These are phyloP conservation scores for Populus alba DNA, from an alignment of 345 rosid species.

Conservation along the genomic window DNA sequence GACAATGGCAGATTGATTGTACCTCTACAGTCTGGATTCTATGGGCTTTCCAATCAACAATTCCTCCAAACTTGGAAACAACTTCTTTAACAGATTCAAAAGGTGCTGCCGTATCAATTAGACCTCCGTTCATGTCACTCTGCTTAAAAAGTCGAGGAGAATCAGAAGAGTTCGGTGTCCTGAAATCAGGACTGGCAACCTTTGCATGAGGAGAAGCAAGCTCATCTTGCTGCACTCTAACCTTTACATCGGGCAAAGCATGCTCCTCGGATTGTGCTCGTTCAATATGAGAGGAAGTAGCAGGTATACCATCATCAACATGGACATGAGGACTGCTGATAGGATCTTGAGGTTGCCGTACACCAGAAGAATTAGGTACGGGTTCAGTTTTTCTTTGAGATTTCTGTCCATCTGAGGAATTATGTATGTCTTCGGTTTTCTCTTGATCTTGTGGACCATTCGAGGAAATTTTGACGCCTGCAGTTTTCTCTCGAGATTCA, in stretches of 20 bases:
- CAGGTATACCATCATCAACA: conserved; percentile 16
- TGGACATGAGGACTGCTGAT: conserved; percentile 7
- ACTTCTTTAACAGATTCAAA: conserved; percentile 93
- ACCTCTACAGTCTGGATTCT: conserved; percentile 79
- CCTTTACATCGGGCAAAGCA: conserved; percentile 35
- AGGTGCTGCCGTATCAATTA: conserved; percentile 81
- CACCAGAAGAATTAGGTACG: background rate
- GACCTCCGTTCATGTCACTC: conserved; percentile 43
- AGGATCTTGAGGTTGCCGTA: conserved; percentile 25
- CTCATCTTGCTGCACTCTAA: conserved; percentile 3
- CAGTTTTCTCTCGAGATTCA: background rate
- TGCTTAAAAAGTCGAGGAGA: background rate
- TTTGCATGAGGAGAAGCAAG: background rate
- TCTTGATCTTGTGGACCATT: background rate
- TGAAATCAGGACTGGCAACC: background rate
- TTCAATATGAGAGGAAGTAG: conserved; percentile 8
- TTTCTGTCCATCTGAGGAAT: background rate
- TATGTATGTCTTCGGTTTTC: background rate
- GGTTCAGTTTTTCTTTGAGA: background rate
- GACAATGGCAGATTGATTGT: conserved; percentile 7
- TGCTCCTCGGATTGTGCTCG: conserved; percentile 20
- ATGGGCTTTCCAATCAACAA: conserved; percentile 96
- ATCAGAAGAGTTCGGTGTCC: conserved; percentile 2
- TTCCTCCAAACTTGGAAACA: conserved; percentile 95
- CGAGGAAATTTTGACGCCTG: background rate